Conservation (phyloP, 768 basidiomycete genomes). For the Rhodocollybia butyracea region DNA sequence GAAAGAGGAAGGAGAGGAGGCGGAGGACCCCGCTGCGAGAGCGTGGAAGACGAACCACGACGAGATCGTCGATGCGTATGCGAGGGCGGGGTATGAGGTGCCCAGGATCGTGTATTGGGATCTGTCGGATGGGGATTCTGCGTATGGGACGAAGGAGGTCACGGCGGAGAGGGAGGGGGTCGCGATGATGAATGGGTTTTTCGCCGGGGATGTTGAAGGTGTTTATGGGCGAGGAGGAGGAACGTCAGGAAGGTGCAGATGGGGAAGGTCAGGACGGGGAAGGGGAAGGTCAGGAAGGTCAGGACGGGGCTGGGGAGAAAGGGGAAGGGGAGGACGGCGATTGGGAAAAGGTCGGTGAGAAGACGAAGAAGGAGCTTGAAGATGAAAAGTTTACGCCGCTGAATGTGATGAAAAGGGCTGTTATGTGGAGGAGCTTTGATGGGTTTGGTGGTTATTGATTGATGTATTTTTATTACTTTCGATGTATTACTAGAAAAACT, state of each 20-base stretch:
- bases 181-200: conserved; percentile 67
- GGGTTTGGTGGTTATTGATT: conserved; percentile 58
- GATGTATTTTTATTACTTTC: too few relatives aligned
- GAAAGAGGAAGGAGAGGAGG: background rate
- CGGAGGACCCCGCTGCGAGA: background rate
- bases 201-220: conserved; percentile 68
- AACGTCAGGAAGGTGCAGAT: too few relatives aligned
- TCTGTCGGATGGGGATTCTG: too few relatives aligned
- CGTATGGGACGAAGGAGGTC: conserved; percentile 40
- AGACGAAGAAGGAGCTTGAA: conserved; percentile 15
- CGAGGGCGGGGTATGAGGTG: conserved; percentile 62
- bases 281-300: conserved; percentile 37
- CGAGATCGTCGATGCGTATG: conserved; percentile 49
- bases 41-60: conserved; percentile 70
- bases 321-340: conserved; percentile 16
- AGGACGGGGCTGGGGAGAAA: too few relatives aligned
- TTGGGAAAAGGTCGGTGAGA: conserved; percentile 17
- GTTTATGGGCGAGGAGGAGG: conserved; percentile 56
- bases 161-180: conserved; percentile 55
- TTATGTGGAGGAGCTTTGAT: conserved; percentile 49
- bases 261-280: conserved; percentile 18
- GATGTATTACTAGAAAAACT: too few relatives aligned
- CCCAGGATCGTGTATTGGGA: conserved; percentile 79
- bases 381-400: conserved; percentile 36
- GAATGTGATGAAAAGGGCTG: conserved; percentile 44